Evolutionary conservation across 192 early-diverging fungal genomes (phyloP).

Genomic region (Chytriomyces confervae): DNA sequence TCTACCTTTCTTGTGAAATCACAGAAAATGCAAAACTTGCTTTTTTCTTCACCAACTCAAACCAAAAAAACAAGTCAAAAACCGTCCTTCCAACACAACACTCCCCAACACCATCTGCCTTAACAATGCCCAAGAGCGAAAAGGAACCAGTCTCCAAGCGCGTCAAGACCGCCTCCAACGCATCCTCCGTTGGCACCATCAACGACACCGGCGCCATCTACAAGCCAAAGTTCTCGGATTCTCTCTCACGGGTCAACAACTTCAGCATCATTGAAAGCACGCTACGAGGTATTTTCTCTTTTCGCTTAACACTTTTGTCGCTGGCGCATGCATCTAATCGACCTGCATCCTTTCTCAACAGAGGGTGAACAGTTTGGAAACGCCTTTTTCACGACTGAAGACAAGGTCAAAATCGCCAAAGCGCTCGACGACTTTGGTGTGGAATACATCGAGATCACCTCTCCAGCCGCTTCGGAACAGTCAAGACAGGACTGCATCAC

Average conservation of each 20-base stretch:
- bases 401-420: slow-evolving; percentile 98
- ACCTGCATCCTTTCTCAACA: slow-evolving; percentile 32
- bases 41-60: background rate
- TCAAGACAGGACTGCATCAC: slow-evolving; percentile 90
- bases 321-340: background rate
- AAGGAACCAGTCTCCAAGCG: slow-evolving; percentile 13
- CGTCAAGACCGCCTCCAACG: slow-evolving; percentile 9
- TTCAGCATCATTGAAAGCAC: slow-evolving; percentile 98
- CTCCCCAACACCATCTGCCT: background rate
- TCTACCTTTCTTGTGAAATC: no score
- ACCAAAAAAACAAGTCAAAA: slow-evolving; percentile 14
- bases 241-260: slow-evolving; percentile 82
- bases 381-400: slow-evolving; percentile 96
- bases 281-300: slow-evolving; percentile 68
- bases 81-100: background rate
- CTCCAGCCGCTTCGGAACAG: slow-evolving; percentile 95
- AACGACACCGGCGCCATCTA: slow-evolving; percentile 35
- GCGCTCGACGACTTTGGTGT: slow-evolving; percentile 98
- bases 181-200: background rate
- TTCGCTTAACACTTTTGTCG: background rate
- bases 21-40: background rate
- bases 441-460: slow-evolving; percentile 97
- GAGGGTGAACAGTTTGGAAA: slow-evolving; percentile 99
- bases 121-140: background rate
- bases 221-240: slow-evolving; percentile 44